Evolutionary conservation across 2,329 filamentous ascomycete genomes (phyloP), one percentile per base, ranked within the genome.

Genomic region (Coleophoma cylindrospora): DNA sequence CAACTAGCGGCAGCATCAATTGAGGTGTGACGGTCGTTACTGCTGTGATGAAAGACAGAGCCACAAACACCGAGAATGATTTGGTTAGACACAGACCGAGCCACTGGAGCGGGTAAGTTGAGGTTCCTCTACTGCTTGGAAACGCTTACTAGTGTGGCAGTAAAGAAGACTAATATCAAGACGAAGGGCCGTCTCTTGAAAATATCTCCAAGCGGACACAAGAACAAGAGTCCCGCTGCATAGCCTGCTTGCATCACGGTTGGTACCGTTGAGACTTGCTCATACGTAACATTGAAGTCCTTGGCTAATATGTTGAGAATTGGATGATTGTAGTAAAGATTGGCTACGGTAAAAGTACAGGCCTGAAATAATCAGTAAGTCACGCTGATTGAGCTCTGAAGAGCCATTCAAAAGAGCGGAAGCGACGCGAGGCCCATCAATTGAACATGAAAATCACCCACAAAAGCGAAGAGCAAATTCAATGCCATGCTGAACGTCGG

Each of bases 181-280:
- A 91, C 86, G 59, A 89, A 89, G 0, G 82, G 81, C 37, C 89
- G 72, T 21, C 89, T 74, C 27, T 75, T 76, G 7, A 92, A 69
- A 40, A 81, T 72, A 57, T 94, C 89, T 0, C 87, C 89, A 1
- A 91, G 65, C 0, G 89, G 89, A 61, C 88, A 89, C 10, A 94
- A 70, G 54, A 92, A 82, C 14, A 92, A 68, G 17, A 94, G 64
- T 0, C 89, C 88, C 0, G 74, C 74, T 1, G 87, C 88, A 66
- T 94, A 94, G 1, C 89, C 89, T 2, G 87, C 85, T 65, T 94
- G 89, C 66, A 87, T 83, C 40, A 91, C 70, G 0, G 89, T 92
- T 1, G 89, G 87, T 21, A 92, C 82, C 38, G 74, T 68, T 1
- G 78, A 78, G 0, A 87, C 81, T 48, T 77, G 73, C 60, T 89